phyloP scores from a whole-genome alignment of 148 eudicot genomes.

The Chenopodium formosanum region DNA sequence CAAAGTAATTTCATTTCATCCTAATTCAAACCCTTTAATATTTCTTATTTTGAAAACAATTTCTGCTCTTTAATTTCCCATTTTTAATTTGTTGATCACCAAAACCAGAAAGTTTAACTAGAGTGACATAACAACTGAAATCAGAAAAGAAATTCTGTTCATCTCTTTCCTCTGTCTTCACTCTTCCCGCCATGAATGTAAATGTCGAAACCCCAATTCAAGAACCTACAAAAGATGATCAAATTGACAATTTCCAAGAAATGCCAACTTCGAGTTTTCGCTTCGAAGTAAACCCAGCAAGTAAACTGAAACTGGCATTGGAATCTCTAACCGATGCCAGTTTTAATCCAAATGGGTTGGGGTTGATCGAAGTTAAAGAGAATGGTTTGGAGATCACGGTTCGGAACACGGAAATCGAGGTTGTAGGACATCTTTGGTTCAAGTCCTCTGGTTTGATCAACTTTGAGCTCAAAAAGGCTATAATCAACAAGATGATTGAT shows the following conservation, averaged over 20 bases:
- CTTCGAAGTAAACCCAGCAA: not conserved
- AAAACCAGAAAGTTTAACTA: not conserved
- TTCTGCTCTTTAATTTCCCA: not conserved
- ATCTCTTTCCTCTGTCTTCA: no score
- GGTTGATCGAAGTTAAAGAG: constrained; percentile 9
- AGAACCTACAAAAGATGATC: no score
- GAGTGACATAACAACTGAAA: no score
- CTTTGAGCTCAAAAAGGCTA: not conserved
- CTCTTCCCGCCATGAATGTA: no score
- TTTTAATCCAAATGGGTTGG: constrained; percentile 8
- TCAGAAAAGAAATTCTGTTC: no score
- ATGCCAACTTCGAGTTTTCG: no score
- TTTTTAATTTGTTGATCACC: constrained; percentile 21
- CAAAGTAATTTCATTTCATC: not conserved
- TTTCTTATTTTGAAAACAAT: not conserved
- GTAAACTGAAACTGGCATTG: constrained; percentile 12
- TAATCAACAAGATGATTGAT: constrained; percentile 1
- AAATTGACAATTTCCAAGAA: not conserved
- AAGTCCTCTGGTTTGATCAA: constrained; percentile 14
- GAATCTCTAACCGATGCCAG: constrained; percentile 2
- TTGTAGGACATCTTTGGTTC: not conserved
- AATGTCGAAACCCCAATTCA: no score
- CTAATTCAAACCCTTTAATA: not conserved
- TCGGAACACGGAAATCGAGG: not conserved
- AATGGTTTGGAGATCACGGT: constrained; percentile 14